A percentile compares a stretch with the other conserved stretches of the same genome.
Conservation (phyloP, 1,284 basidiomycete genomes). For the Leccinum angustisporum region DNA sequence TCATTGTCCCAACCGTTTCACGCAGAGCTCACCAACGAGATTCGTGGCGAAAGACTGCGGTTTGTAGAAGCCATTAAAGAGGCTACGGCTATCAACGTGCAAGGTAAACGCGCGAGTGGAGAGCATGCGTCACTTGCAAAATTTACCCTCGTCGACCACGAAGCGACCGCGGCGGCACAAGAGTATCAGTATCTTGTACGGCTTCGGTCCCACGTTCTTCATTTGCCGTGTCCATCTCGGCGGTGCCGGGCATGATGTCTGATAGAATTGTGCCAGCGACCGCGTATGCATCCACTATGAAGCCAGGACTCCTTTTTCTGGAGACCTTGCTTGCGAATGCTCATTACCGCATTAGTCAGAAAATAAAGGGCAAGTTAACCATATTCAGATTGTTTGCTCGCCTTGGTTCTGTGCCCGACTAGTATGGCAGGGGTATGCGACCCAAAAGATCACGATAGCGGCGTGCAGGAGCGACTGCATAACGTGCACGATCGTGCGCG, state of each 20-base stretch:
- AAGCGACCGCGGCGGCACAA: too few relatives aligned
- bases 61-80: conserved; percentile 92
- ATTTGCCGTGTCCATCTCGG: conserved; percentile 21
- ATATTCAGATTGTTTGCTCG: too few relatives aligned
- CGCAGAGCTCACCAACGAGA: conserved; percentile 75
- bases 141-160: too few relatives aligned
- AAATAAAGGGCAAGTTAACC: too few relatives aligned
- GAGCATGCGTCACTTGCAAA: conserved; percentile 4
- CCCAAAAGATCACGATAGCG: too few relatives aligned
- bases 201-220: conserved; percentile 25
- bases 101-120: conserved; percentile 47
- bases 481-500: too few relatives aligned
- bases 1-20: neutral
- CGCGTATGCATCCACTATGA: conserved; percentile 71
- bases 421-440: too few relatives aligned
- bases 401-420: too few relatives aligned
- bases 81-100: conserved; percentile 82
- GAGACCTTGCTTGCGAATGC: too few relatives aligned
- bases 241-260: conserved; percentile 42
- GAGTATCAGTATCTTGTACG: conserved; percentile 24
- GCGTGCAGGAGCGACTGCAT: too few relatives aligned
- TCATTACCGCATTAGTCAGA: too few relatives aligned
- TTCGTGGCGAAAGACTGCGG: conserved; percentile 77
- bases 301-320: too few relatives aligned
- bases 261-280: conserved; percentile 70